These are phyloP conservation scores for Vicia villosa DNA, from an alignment of 306 rosid genomes.

Conservation along the genomic window DNA sequence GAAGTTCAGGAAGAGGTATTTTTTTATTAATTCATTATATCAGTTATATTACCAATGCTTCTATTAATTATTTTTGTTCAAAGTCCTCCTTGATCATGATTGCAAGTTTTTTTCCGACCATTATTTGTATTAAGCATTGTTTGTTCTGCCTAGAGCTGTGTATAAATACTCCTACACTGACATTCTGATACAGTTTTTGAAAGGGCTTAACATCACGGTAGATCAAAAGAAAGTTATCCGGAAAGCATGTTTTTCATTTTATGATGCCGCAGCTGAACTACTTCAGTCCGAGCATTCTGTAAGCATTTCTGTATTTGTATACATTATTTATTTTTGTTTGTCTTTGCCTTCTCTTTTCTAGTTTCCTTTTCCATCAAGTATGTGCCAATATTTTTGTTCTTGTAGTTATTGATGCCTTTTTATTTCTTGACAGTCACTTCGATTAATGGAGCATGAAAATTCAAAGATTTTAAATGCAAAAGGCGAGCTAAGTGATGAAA, in stretches of 20 bases:
- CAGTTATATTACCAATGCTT: conserved; percentile 10
- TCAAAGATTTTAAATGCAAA: conserved; percentile 92
- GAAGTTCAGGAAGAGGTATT: conserved; percentile 86
- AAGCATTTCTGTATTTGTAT: conserved; percentile 43
- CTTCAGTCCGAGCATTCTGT: conserved; percentile 97
- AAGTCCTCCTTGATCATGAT: conserved; percentile 15
- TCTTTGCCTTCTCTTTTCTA: conserved; percentile 11
- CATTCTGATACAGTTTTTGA: conserved; percentile 71
- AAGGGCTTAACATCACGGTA: conserved; percentile 79
- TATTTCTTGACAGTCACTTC: conserved; percentile 68
- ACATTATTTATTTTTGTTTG: conserved; percentile 16
- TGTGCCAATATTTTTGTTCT: conserved; percentile 7
- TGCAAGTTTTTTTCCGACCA: conserved; percentile 9
- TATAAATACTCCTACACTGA: conserved; percentile 43
- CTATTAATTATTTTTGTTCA: conserved; percentile 1
- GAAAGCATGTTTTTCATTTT: conserved; percentile 82
- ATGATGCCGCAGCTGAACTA: conserved; percentile 82
- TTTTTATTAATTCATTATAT: conserved; percentile 27
- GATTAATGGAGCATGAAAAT: conserved; percentile 93
- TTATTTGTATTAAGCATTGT: conserved; percentile 26
- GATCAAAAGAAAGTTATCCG: conserved; percentile 88
- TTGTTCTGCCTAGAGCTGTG: conserved; percentile 10
- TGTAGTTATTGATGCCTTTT: conserved; percentile 38
- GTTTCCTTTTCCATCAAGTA: conserved; percentile 18
- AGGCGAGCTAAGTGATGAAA: conserved; percentile 96